A percentile compares a stretch with the other conserved stretches of the same genome.
Evolutionary conservation across 2,329 filamentous ascomycete genomes (phyloP).

Genomic region (Stachybotrys elegans): DNA sequence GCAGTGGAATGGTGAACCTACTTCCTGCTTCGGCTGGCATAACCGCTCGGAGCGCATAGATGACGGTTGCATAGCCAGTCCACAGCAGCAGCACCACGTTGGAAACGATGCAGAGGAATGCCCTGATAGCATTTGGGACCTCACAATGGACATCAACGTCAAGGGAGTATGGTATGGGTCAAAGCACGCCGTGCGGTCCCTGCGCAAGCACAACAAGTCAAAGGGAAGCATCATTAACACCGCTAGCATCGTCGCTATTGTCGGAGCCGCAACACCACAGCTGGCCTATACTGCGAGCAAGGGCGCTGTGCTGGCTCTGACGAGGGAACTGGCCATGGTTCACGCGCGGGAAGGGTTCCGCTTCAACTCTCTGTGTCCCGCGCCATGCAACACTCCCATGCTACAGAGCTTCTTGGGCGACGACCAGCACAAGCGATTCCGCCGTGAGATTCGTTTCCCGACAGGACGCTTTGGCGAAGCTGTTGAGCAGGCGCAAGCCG

Average conservation of each 20-base stretch:
- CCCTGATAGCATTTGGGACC: conserved; percentile 86
- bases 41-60: no score
- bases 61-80: no score
- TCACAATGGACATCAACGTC: conserved; percentile 91
- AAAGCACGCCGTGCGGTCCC: conserved; percentile 15
- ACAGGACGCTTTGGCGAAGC: conserved; percentile 85
- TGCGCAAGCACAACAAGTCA: conserved; percentile 41
- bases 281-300: conserved; percentile 92
- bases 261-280: conserved; percentile 83
- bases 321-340: conserved; percentile 84
- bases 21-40: no score
- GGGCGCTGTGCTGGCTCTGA: conserved; percentile 85
- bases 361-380: conserved; percentile 88
- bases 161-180: conserved; percentile 95
- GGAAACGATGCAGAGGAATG: conserved; percentile 78
- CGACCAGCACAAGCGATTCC: conserved; percentile 72
- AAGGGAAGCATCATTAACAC: conserved; percentile 87
- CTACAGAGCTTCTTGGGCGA: conserved; percentile 92
- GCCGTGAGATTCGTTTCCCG: conserved; percentile 87
- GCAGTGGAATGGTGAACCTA: no score
- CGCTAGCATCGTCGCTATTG: conserved; percentile 80
- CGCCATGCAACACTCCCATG: conserved; percentile 85
- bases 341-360: conserved; percentile 84
- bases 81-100: conserved; percentile 78
- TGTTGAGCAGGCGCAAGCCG: conserved; percentile 87